Percentiles rank a stretch among this genome's conserved stretches.
Evolutionary conservation across 1,284 basidiomycete species (phyloP).

Genomic region (Microbotryum violaceum): DNA sequence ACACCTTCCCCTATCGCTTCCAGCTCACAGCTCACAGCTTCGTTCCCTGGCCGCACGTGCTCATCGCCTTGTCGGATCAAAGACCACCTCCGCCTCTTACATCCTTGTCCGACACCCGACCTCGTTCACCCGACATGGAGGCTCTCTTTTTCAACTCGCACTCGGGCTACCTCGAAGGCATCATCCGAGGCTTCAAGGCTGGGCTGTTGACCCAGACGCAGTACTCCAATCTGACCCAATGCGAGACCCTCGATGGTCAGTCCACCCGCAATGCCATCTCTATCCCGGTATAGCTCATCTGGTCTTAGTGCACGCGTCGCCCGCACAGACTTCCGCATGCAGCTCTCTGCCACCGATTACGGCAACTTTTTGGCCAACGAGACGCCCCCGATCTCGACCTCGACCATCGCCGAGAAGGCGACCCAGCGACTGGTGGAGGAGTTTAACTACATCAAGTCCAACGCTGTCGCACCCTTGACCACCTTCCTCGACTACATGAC

Average conservation of each 20-base stretch:
- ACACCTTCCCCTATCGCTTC: too few relatives aligned
- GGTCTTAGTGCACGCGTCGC: too few relatives aligned
- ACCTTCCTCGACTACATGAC: conserved; percentile 98
- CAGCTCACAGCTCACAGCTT: too few relatives aligned
- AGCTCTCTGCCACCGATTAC: conserved; percentile 93
- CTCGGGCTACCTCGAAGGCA: conserved; percentile 79
- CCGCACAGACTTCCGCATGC: conserved; percentile 72
- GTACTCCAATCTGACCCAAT: conserved; percentile 92
- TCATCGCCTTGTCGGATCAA: too few relatives aligned
- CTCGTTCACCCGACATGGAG: conserved; percentile 53
- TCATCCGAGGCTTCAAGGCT: conserved; percentile 89
- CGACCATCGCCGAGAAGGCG: conserved; percentile 90
- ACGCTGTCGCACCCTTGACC: conserved; percentile 81
- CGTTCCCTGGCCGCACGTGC: too few relatives aligned
- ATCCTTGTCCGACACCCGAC: too few relatives aligned
- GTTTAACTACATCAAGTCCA: conserved; percentile 87
- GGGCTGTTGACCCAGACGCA: conserved; percentile 81
- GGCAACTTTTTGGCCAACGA: conserved; percentile 98
- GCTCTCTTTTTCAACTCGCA: conserved; percentile 78
- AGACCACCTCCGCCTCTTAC: too few relatives aligned
- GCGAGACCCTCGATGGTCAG: conserved; percentile 92
- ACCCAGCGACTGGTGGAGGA: conserved; percentile 92
- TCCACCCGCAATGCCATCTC: conserved; percentile 5
- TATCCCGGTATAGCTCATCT: conserved; percentile 7
- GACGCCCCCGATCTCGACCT: conserved; percentile 86